phyloP scores from a whole-genome alignment of 2,329 filamentous ascomycete genomes.

The Exophiala sp. region DNA sequence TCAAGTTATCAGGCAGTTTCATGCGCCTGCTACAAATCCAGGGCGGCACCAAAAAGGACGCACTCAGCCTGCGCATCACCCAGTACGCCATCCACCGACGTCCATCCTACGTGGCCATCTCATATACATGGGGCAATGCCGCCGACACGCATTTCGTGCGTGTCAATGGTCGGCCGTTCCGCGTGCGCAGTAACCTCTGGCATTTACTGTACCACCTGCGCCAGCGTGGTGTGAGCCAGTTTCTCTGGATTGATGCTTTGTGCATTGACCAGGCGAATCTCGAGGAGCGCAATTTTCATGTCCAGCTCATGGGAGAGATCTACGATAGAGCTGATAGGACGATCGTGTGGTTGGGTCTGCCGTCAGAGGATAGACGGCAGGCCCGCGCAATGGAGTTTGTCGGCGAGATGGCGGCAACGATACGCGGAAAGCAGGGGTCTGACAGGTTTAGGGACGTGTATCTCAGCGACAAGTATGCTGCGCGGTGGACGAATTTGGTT shows the following conservation, averaged over 20 bases:
- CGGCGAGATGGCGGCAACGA: slow-evolving; percentile 16
- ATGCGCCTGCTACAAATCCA: slow-evolving; percentile 28
- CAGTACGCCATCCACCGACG: slow-evolving; percentile 24
- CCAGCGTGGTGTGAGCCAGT: slow-evolving; percentile 19
- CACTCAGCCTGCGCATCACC: slow-evolving; percentile 25
- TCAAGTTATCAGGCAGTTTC: slow-evolving; percentile 22
- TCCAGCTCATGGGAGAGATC: slow-evolving; percentile 26
- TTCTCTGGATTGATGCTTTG: slow-evolving; percentile 27
- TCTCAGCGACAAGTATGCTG: neutral
- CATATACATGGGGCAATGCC: slow-evolving; percentile 27
- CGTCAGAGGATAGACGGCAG: slow-evolving; percentile 22
- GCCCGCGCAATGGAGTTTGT: slow-evolving; percentile 25
- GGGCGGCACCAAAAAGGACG: slow-evolving; percentile 18
- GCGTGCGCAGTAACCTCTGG: slow-evolving; percentile 23
- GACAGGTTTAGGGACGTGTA: slow-evolving; percentile 1
- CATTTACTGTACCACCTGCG: slow-evolving; percentile 23
- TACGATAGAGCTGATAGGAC: slow-evolving; percentile 21
- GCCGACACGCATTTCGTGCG: slow-evolving; percentile 13
- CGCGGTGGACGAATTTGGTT: slow-evolving; percentile 19
- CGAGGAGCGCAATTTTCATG: slow-evolving; percentile 27
- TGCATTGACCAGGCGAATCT: slow-evolving; percentile 28
- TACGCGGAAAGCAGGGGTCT: neutral
- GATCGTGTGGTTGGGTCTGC: slow-evolving; percentile 30
- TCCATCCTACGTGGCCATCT: slow-evolving; percentile 25
- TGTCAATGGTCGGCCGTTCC: slow-evolving; percentile 25